phyloP scores from a whole-genome alignment of 1,284 basidiomycete species.

The Caloboletus inedulis region DNA sequence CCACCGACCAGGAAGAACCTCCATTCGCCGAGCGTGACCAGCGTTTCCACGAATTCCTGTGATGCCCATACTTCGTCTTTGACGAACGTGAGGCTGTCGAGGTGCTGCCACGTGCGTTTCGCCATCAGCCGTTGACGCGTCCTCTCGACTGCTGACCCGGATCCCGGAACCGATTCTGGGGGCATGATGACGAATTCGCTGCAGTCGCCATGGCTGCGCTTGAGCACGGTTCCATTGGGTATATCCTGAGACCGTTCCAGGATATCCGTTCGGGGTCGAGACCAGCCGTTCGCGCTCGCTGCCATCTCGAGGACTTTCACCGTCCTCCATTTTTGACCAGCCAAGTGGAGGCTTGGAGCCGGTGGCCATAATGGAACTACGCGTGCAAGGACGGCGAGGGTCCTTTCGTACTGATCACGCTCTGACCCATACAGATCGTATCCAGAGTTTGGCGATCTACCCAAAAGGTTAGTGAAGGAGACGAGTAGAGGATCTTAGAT shows the following conservation, averaged over 20 bases:
- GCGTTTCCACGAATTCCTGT: neutral
- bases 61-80: neutral
- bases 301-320: neutral
- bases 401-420: neutral
- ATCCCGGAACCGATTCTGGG: neutral
- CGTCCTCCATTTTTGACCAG: neutral
- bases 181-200: neutral
- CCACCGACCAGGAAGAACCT: neutral
- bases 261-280: neutral
- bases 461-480: neutral
- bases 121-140: no score
- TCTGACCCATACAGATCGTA: neutral
- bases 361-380: neutral
- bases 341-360: neutral
- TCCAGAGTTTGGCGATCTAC: neutral
- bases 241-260: neutral
- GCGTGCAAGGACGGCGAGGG: neutral
- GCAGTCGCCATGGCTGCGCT: neutral
- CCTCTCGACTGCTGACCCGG: neutral
- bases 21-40: neutral
- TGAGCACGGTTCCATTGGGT: rapidly evolving
- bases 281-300: rapidly evolving
- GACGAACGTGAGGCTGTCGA: neutral
- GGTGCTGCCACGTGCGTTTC: neutral
- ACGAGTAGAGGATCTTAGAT: neutral